A percentile compares a stretch with the other conserved stretches of the same genome.
These are phyloP conservation scores for Chiua virens DNA, from an alignment of 768 basidiomycete species.

Conservation along the genomic window DNA sequence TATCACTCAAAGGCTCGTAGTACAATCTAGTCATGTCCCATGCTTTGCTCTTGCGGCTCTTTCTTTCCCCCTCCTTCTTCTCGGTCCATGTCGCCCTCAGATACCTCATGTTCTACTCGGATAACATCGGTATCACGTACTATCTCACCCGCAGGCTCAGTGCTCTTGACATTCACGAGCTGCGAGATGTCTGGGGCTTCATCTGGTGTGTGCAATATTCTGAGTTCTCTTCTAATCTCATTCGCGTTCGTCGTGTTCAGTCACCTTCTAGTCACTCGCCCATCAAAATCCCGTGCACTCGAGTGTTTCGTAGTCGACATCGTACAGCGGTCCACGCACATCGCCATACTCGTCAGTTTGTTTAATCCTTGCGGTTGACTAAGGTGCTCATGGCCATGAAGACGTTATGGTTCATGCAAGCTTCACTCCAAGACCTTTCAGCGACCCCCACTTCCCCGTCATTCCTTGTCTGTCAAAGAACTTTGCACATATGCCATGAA, in stretches of 20 bases:
- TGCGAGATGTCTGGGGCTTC: constrained; percentile 88
- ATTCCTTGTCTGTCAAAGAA: constrained; percentile 89
- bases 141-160: constrained; percentile 78
- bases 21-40: constrained; percentile 55
- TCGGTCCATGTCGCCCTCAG: constrained; percentile 90
- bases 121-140: constrained; percentile 91
- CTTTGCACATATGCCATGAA: constrained; percentile 89
- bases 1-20: no score
- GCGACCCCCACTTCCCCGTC: constrained; percentile 58
- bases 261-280: constrained; percentile 91
- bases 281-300: constrained; percentile 87
- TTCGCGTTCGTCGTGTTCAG: constrained; percentile 42
- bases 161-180: constrained; percentile 64
- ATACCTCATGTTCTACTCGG: constrained; percentile 78
- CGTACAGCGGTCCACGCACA: constrained; percentile 88
- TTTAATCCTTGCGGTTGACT: constrained; percentile 16
- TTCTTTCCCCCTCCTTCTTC: constrained; percentile 91
- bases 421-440: constrained; percentile 79
- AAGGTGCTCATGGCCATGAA: constrained; percentile 31
- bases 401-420: constrained; percentile 99
- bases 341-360: constrained; percentile 87
- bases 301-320: constrained; percentile 92
- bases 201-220: constrained; percentile 57
- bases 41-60: constrained; percentile 87
- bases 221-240: neutral